Conservation (phyloP, 2,329 filamentous ascomycete species). For the Xylaria multiplex region DNA sequence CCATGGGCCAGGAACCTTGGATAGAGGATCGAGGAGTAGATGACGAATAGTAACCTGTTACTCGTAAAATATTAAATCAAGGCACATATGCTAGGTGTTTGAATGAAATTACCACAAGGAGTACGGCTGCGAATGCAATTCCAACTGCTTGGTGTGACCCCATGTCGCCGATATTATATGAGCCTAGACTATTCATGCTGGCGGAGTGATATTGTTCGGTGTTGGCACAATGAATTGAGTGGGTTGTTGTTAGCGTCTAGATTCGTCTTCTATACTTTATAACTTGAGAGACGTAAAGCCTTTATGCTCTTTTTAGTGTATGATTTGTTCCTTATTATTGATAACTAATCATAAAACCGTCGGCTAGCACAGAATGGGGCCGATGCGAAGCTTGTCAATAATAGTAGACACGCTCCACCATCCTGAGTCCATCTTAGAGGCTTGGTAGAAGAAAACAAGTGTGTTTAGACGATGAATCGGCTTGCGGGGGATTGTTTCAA, state of each 20-base stretch:
- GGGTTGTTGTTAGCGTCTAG: neutral
- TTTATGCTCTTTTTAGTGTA: neutral
- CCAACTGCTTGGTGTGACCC: neutral
- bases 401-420: neutral
- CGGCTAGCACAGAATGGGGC: neutral
- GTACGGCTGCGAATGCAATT: neutral
- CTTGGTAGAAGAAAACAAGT: neutral
- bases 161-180: neutral
- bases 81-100: neutral
- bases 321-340: neutral
- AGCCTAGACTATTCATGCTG: neutral
- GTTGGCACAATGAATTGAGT: neutral
- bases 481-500: too few species aligned
- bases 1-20: constrained; percentile 38
- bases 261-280: neutral
- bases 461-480: neutral
- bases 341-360: neutral
- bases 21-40: constrained; percentile 35
- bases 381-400: neutral
- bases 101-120: neutral
- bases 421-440: neutral
- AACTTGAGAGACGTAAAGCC: neutral
- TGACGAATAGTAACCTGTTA: constrained; percentile 10
- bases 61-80: neutral
- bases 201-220: neutral